Evolutionary conservation across 208 protist genomes (phyloP).

Genomic region (Leishmania tropica): DNA sequence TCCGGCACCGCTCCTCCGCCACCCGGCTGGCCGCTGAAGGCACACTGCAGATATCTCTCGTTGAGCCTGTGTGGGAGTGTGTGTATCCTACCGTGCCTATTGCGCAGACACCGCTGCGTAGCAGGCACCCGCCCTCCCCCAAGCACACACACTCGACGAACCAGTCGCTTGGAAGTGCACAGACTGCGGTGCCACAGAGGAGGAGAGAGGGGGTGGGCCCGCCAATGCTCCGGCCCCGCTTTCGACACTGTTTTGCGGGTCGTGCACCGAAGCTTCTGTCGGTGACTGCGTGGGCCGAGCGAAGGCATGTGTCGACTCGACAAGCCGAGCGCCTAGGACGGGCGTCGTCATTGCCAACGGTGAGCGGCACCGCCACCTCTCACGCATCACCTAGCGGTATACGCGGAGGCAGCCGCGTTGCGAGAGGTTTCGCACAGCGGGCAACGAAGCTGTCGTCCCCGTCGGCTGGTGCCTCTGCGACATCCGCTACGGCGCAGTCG

Average conservation of each 20-base stretch:
- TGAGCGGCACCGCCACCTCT: not conserved
- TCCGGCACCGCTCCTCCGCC: not conserved
- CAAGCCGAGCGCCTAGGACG: constrained; percentile 26
- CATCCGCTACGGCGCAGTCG: not conserved
- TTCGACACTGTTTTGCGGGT: not conserved
- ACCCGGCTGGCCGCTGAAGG: not conserved
- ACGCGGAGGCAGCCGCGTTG: not conserved
- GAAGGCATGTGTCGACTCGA: constrained; percentile 8
- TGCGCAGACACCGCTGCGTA: not conserved
- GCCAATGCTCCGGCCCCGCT: not conserved
- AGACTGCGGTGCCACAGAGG: not conserved
- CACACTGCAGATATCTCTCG: not conserved
- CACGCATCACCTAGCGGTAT: not conserved
- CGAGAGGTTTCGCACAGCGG: not conserved
- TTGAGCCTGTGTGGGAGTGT: not conserved
- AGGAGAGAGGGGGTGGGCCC: not conserved
- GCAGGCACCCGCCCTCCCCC: not conserved
- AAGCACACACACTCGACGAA: not conserved
- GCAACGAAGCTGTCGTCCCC: not conserved
- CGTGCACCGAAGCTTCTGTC: not conserved
- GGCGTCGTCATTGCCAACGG: not conserved
- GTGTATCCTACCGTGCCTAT: not conserved
- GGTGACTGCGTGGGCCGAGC: not conserved
- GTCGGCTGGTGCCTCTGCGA: not conserved
- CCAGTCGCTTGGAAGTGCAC: not conserved